These are phyloP conservation scores for Fusarium ambrosium DNA, from an alignment of 2,329 filamentous ascomycete genomes.

Conservation along the genomic window DNA sequence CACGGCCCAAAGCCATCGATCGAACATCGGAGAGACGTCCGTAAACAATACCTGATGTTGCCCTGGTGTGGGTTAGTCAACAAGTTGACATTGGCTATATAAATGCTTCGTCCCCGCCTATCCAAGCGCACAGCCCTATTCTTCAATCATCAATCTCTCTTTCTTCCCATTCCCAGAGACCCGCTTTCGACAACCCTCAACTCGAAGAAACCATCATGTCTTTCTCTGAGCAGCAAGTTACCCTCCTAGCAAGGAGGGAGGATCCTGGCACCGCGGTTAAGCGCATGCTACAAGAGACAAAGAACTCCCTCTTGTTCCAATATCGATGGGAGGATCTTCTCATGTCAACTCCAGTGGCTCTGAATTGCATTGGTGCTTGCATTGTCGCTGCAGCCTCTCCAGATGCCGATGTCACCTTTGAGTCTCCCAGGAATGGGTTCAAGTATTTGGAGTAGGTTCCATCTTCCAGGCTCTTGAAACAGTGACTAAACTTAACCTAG, in stretches of 20 bases:
- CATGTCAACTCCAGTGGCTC: neutral
- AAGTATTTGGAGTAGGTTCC: neutral
- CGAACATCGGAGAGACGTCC: neutral
- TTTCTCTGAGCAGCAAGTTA: neutral
- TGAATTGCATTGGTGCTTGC: neutral
- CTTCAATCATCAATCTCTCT: neutral
- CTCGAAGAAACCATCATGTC: neutral
- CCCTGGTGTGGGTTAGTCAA: neutral
- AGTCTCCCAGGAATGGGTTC: neutral
- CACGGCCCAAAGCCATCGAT: neutral
- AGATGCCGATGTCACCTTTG: neutral
- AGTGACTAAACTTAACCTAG: neutral
- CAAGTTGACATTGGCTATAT: neutral
- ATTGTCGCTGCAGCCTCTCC: neutral
- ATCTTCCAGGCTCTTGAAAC: neutral
- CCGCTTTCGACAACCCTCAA: too few relatives aligned
- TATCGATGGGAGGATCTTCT: neutral
- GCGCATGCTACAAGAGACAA: neutral
- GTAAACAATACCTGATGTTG: neutral
- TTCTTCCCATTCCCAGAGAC: neutral
- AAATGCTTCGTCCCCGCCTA: neutral
- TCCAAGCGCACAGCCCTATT: neutral
- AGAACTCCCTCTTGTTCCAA: neutral
- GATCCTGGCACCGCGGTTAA: neutral
- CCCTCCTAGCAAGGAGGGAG: neutral